phyloP scores from a whole-genome alignment of 2,329 filamentous ascomycete genomes.

The Fusarium tjaetaba region DNA sequence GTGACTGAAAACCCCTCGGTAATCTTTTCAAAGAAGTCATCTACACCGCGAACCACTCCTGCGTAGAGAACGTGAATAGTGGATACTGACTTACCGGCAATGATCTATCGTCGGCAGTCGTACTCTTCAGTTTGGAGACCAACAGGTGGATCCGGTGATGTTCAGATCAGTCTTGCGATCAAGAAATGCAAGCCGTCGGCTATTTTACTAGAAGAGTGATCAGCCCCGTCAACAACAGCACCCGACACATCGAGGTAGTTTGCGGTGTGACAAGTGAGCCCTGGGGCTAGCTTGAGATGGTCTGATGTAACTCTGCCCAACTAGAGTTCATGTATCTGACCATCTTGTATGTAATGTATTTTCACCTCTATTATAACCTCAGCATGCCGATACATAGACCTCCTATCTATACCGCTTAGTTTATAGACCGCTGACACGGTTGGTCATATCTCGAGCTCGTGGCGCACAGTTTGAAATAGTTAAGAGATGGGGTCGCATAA shows the following conservation, averaged over 20 bases:
- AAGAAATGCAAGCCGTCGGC: constrained; percentile 7
- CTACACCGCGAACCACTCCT: not conserved
- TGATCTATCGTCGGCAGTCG: not conserved
- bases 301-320: constrained; percentile 35
- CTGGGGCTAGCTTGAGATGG: constrained; percentile 37
- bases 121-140: not conserved
- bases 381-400: not conserved
- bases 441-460: constrained; percentile 18
- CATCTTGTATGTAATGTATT: not conserved
- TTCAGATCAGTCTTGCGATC: constrained; percentile 7
- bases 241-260: constrained; percentile 17
- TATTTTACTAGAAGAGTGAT: not conserved
- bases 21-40: not conserved
- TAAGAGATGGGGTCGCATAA: constrained; percentile 36
- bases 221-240: not conserved
- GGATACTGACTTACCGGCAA: not conserved
- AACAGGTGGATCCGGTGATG: not conserved
- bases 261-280: constrained; percentile 36
- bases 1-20: not conserved
- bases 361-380: not conserved
- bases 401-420: not conserved
- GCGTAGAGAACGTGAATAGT: not conserved
- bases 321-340: constrained; percentile 2
- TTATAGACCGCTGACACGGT: constrained; percentile 10
- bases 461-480: constrained; percentile 20